A percentile compares a stretch with the other conserved stretches of the same genome.
These are phyloP conservation scores for Cryptosporidium felis DNA, from an alignment of 169 alveolate genomes.

Conservation along the genomic window DNA sequence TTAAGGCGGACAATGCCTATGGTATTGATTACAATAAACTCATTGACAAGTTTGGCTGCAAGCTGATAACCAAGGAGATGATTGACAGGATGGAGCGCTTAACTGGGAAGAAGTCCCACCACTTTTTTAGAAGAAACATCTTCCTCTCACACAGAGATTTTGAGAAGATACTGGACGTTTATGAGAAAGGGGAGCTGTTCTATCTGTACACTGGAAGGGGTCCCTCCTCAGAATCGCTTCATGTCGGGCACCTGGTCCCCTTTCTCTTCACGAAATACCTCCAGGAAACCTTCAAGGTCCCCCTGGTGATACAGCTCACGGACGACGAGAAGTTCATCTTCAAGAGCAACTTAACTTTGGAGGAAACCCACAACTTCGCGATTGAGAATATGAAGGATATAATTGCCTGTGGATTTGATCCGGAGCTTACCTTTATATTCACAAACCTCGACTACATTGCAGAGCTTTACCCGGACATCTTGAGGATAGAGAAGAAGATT, in stretches of 20 bases:
- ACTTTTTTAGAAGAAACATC: conserved; percentile 91
- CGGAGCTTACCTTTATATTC: conserved; percentile 97
- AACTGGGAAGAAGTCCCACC: conserved; percentile 75
- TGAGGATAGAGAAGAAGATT: conserved; percentile 92
- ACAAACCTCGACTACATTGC: conserved; percentile 77
- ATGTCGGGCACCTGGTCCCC: conserved; percentile 98
- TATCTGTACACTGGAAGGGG: conserved; percentile 99
- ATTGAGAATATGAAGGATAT: conserved; percentile 98
- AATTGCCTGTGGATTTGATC: conserved; percentile 98
- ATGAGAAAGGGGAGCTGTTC: conserved; percentile 93
- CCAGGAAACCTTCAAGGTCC: conserved; percentile 97
- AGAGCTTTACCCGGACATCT: conserved; percentile 87
- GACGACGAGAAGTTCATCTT: conserved; percentile 99
- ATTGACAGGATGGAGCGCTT: conserved; percentile 83
- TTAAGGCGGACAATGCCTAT: conserved; percentile 63
- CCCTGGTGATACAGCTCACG: conserved; percentile 97
- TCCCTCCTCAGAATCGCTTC: conserved; percentile 97
- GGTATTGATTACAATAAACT: conserved; percentile 93
- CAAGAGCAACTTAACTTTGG: conserved; percentile 90
- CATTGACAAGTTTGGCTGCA: conserved; percentile 93
- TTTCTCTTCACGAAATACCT: conserved; percentile 96
- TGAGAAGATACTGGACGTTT: conserved; percentile 89
- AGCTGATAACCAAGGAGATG: conserved; percentile 83
- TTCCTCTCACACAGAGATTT: conserved; percentile 98
- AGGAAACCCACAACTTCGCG: conserved; percentile 86